A percentile compares a stretch with the other conserved stretches of the same genome.
Conservation (phyloP, 2,329 filamentous ascomycete species). For the Hypoxylon sp. region DNA sequence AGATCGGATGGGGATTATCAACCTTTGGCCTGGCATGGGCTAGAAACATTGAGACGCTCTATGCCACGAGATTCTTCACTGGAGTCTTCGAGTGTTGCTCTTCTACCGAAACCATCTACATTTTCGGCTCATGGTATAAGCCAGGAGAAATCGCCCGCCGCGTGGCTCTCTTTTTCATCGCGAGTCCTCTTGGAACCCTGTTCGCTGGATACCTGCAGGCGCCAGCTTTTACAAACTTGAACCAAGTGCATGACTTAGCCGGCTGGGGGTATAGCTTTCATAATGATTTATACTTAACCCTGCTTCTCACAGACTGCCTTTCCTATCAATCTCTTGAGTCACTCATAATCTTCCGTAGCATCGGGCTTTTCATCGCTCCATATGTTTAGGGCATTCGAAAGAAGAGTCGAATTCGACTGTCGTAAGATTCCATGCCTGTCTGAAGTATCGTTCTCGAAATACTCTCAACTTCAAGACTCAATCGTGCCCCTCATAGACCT, state of each 20-base stretch:
- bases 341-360: not conserved
- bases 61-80: conserved; percentile 55
- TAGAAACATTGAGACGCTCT: conserved; percentile 52
- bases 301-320: not conserved
- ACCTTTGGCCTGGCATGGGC: conserved; percentile 52
- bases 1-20: conserved; percentile 52
- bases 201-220: conserved; percentile 67
- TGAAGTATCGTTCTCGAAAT: not conserved
- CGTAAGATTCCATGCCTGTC: not conserved
- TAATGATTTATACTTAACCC: not conserved
- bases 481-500: not conserved
- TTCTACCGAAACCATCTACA: conserved; percentile 51
- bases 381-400: not conserved
- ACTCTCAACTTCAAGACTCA: not conserved
- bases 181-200: conserved; percentile 64
- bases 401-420: not conserved
- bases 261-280: conserved; percentile 58
- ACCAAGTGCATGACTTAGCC: conserved; percentile 62
- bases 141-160: conserved; percentile 59
- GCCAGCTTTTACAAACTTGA: conserved; percentile 66
- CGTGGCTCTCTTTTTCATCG: conserved; percentile 63
- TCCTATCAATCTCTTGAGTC: not conserved
- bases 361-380: not conserved
- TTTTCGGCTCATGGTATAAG: conserved; percentile 56
- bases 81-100: conserved; percentile 52